phyloP scores from a whole-genome alignment of 495 filamentous ascomycete species.

The Gamarada debralockiae region DNA sequence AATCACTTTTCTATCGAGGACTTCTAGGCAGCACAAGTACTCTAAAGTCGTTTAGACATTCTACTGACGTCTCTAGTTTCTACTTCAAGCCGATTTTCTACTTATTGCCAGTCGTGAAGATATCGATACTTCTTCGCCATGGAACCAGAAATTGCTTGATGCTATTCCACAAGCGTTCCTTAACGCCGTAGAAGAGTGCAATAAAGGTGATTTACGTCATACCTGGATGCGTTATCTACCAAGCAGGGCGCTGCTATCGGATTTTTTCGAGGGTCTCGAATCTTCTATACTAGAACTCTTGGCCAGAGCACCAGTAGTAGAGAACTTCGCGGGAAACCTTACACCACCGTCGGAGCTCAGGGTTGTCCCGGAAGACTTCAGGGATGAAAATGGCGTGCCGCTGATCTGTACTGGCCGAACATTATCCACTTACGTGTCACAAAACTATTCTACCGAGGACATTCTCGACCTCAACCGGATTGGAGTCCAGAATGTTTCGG shows the following conservation, averaged over 20 bases:
- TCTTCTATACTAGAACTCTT: not conserved
- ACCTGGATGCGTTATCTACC: constrained; percentile 9
- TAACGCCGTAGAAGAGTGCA: not conserved
- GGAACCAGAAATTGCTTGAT: not conserved
- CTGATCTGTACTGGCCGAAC: not conserved
- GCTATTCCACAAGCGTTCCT: not conserved
- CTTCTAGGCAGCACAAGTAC: not conserved
- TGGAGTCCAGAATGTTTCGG: not conserved
- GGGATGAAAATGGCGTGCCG: not conserved
- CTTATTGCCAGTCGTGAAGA: constrained; percentile 20
- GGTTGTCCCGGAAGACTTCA: not conserved
- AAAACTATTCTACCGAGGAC: not conserved
- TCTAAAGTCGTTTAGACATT: too few relatives aligned
- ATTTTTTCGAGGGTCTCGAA: not conserved
- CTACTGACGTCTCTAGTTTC: constrained; percentile 15
- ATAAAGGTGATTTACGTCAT: constrained; percentile 4
- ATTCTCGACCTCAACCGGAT: not conserved
- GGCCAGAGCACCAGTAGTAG: not conserved
- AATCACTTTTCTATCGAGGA: not conserved
- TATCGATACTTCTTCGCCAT: constrained; percentile 6
- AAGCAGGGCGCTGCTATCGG: not conserved
- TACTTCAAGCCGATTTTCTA: constrained; percentile 24
- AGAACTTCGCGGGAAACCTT: not conserved
- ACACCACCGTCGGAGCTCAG: not conserved
- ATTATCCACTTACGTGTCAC: not conserved